Conservation (phyloP, 768 basidiomycete species). For the Lenzites betulinus region DNA sequence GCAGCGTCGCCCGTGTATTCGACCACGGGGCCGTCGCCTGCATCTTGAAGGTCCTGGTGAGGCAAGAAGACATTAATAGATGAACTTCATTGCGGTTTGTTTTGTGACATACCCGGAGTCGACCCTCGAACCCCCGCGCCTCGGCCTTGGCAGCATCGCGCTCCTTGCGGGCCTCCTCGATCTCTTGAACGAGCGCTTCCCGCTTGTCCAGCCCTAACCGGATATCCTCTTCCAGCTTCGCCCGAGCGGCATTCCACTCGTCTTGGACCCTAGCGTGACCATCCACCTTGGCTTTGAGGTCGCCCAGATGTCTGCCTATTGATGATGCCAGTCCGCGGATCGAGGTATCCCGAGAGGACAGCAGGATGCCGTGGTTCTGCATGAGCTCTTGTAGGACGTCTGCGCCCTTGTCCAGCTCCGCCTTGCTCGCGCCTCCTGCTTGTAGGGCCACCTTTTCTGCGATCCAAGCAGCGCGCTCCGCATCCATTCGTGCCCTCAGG, state of each 20-base stretch:
- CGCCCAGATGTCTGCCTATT: conserved; percentile 32
- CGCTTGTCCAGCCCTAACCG: conserved; percentile 25
- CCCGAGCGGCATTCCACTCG: conserved; percentile 20
- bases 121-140: conserved; percentile 36
- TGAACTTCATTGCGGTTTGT: background rate
- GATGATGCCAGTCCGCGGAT: conserved; percentile 30
- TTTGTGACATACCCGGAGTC: conserved; percentile 46
- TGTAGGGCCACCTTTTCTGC: conserved; percentile 49
- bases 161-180: conserved; percentile 26
- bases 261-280: conserved; percentile 23
- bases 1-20: conserved; percentile 47
- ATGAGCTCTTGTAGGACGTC: conserved; percentile 52
- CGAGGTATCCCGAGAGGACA: conserved; percentile 38
- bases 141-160: conserved; percentile 30
- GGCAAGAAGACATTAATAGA: background rate
- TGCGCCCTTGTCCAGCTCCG: conserved; percentile 51
- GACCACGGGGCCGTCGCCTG: conserved; percentile 23
- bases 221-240: conserved; percentile 26
- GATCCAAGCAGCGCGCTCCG: conserved; percentile 53
- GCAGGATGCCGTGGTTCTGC: conserved; percentile 56
- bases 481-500: conserved; percentile 43
- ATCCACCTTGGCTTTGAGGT: conserved; percentile 24
- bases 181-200: conserved; percentile 21
- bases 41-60: conserved; percentile 13
- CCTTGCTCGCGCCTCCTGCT: conserved; percentile 33